These are phyloP conservation scores for Blastobotrys persicus DNA, from an alignment of 1,139 yeast species.

Conservation along the genomic window DNA sequence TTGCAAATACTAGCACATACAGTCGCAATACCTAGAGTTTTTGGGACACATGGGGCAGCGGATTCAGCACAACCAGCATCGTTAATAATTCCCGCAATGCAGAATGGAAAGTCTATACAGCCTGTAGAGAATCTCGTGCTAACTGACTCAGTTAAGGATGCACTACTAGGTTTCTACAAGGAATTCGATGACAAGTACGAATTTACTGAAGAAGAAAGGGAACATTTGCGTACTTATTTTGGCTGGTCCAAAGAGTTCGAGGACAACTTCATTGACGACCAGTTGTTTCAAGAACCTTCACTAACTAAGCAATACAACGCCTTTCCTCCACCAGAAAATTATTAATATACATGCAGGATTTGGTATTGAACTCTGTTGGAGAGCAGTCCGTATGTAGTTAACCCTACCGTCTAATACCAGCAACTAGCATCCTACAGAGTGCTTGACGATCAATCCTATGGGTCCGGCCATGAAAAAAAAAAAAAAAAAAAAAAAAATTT, in stretches of 20 bases:
- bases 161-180: neutral
- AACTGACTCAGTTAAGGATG: neutral
- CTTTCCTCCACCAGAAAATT: neutral
- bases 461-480: neutral
- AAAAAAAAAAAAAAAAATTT: neutral
- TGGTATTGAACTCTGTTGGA: too few species aligned
- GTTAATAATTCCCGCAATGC: constrained; percentile 7
- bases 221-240: neutral
- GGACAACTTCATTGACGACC: neutral
- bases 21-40: neutral
- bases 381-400: too few species aligned
- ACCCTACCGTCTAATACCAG: too few species aligned
- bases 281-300: neutral
- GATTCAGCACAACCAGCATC: constrained; percentile 23
- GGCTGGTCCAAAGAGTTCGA: neutral
- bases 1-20: neutral
- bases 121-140: neutral
- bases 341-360: too few species aligned
- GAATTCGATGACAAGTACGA: neutral
- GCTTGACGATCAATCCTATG: too few species aligned
- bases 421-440: too few species aligned
- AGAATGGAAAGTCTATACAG: too few species aligned
- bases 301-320: neutral
- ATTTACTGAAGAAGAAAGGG: neutral
- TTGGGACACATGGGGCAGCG: constrained; percentile 15